Conservation (phyloP, 192 early-diverging fungal genomes). For the Diversispora eburnea region DNA sequence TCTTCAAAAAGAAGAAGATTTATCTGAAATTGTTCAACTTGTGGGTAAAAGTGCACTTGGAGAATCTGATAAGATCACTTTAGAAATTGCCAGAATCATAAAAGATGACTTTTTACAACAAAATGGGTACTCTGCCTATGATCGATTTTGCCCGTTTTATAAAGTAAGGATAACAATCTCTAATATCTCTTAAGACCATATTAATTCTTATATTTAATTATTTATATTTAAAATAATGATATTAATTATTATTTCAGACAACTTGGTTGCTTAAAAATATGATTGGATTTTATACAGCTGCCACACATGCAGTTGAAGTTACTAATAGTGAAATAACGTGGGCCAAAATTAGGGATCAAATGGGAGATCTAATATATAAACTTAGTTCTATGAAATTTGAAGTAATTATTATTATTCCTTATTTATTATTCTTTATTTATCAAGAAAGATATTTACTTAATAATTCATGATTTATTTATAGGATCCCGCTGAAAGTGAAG, state of each 20-base stretch:
- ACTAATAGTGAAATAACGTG: conserved; percentile 87
- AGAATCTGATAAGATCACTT: conserved; percentile 98
- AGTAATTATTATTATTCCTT: conserved; percentile 35
- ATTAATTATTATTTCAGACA: conserved; percentile 44
- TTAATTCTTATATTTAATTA: background rate
- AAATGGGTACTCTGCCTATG: conserved; percentile 98
- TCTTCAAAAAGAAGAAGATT: conserved; percentile 96
- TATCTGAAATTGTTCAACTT: conserved; percentile 99
- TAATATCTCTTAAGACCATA: background rate
- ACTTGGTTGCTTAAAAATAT: conserved; percentile 98
- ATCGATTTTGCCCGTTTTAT: conserved; percentile 99
- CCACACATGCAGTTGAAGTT: conserved; percentile 92
- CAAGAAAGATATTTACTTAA: background rate
- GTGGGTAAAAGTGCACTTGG: conserved; percentile 84
- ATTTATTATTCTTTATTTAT: conserved; percentile 14
- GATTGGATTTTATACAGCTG: conserved; percentile 93
- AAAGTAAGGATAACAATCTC: conserved; percentile 44
- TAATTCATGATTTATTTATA: conserved; percentile 17
- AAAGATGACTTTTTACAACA: conserved; percentile 99
- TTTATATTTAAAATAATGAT: background rate
- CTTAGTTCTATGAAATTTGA: conserved; percentile 99
- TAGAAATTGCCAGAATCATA: conserved; percentile 95
- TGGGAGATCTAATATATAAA: conserved; percentile 93
- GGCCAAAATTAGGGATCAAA: conserved; percentile 89
- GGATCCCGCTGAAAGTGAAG: conserved; percentile 95